Evolutionary conservation across 2,329 filamentous ascomycete genomes (phyloP).

Genomic region (Penicillium fuscoglaucum): DNA sequence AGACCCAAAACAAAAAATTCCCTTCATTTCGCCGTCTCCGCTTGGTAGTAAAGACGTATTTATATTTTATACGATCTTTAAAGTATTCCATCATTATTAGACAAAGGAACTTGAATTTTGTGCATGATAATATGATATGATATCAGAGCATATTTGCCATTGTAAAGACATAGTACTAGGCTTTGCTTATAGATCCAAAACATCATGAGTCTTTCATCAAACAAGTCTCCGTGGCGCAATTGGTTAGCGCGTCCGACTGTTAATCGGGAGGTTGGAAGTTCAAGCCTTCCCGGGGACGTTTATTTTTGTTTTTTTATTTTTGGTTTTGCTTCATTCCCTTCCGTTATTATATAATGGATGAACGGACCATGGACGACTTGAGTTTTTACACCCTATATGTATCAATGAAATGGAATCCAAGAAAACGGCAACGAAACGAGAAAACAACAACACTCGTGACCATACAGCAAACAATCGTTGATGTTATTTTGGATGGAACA

Average conservation of each 20-base stretch:
- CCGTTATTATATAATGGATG: no score
- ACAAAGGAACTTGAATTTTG: neutral
- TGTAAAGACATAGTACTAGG: neutral
- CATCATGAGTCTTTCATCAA: neutral
- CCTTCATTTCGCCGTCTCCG: no score
- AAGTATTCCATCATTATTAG: neutral
- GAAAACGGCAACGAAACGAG: no score
- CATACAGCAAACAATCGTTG: neutral
- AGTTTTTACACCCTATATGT: neutral
- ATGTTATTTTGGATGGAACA: neutral
- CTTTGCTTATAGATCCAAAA: neutral
- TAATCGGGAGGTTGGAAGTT: slow-evolving; percentile 43
- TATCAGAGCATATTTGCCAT: neutral
- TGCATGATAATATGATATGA: neutral
- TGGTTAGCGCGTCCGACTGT: slow-evolving; percentile 28
- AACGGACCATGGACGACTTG: neutral
- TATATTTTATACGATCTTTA: neutral
- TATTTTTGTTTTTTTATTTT: slow-evolving; percentile 5
- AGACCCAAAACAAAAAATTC: no score
- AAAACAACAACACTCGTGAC: no score
- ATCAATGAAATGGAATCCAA: no score
- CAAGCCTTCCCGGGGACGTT: slow-evolving; percentile 43
- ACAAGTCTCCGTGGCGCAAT: slow-evolving; percentile 30
- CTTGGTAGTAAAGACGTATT: no score
- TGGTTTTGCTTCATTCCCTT: neutral